Evolutionary conservation across 768 basidiomycete species (phyloP), one percentile per base, ranked within the genome.

Genomic region (Pulveroboletus sp.): DNA sequence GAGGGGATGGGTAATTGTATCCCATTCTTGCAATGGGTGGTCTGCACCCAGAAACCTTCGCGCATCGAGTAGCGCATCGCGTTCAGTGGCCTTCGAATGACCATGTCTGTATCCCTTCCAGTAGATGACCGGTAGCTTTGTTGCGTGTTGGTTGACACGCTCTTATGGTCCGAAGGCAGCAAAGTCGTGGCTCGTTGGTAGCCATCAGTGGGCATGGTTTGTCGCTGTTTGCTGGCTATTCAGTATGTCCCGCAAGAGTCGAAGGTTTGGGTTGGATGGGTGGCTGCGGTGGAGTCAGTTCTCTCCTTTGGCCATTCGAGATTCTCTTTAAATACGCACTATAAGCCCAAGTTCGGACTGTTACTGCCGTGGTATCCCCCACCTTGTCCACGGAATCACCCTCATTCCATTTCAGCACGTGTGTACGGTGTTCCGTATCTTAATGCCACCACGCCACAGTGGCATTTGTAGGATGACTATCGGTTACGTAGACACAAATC

Each of bases 1-100:
- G 72, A 59, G n/a, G 78, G 76, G 42, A 71, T 62, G 8, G 65
- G 60, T 8, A 70, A 68, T 37, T 60, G 61, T 55, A 68, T 57
- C 33, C 66, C 65, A 49, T 61, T 59, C n/a, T 68, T 67, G 47
- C 69, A 69, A 43, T 69, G 60, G 37, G 67, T 62, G 9, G 66
- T 68, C 50, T 60, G 68, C 45, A 66, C 44, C 67, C 67, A 68
- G 5, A 68, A 62, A 17, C 46, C 58, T 14, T 66, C 62, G 55
- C 64, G 63, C 52, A 58, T 53, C 48, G 67, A 68, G 45, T 36
- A 69, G 44, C 68, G 66, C 21, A 68, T 66, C 17, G 62, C 68
- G 8, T 58, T 66, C 24, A 68, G 58, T n/a, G 55, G 54, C 43
- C 64, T 57, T 36, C 58, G 67, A 18, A 58, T 40, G 37, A 69